Base-by-base conservation (phyloP, 208 protist genomes). In the Trypanosomatidae sp. region DNA sequence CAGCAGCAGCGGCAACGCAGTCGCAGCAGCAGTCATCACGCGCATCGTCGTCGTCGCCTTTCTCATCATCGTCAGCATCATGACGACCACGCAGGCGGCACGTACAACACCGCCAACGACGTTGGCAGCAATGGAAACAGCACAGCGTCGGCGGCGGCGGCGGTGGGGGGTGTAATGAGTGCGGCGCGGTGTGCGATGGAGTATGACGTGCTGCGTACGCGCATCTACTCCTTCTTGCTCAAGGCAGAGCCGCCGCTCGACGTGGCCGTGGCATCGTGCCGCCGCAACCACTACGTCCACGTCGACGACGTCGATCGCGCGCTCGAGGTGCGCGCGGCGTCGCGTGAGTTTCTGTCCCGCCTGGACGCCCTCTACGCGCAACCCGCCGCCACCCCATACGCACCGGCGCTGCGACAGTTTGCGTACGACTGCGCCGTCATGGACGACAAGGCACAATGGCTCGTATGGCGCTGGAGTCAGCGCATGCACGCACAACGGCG, bases 211-310 rank as follows among this genome's bases (percentile, higher is more conserved):
- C 57, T 85, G 48, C 67, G 73, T 15, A 43, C 79, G 5, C 79
- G 79, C 27, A 65, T 88, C 39, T 80, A 83, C 49, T 57, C 67
- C 21, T 88, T 80, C 32, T 50, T 80, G 10, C 45, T 73, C 21
- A 60, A 56, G 19, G 71, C 71, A 47, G 67, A 81, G 27, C 49
- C 74, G 23, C 58, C 53, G 41, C 41, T 89, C 22, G 61, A 78
- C 32, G 21, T 10, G 7, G 40, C 42, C 19, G 44, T 80, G 23
- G 61, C 53, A 8, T 48, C 42, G 6, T 66, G 65, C 43, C 43
- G 52, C 38, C 56, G 63, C 18, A 82, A 70, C 41, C 46, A 51
- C n/a, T 85, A 69, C 61, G 35, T 83, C 2, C 46, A 61, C 46
- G 46, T 38, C 19, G 53, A 51, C 22, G 38, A 40, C 19, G 47